phyloP scores from a whole-genome alignment of 148 eudicot species.

The Vaccinium myrtillus region DNA sequence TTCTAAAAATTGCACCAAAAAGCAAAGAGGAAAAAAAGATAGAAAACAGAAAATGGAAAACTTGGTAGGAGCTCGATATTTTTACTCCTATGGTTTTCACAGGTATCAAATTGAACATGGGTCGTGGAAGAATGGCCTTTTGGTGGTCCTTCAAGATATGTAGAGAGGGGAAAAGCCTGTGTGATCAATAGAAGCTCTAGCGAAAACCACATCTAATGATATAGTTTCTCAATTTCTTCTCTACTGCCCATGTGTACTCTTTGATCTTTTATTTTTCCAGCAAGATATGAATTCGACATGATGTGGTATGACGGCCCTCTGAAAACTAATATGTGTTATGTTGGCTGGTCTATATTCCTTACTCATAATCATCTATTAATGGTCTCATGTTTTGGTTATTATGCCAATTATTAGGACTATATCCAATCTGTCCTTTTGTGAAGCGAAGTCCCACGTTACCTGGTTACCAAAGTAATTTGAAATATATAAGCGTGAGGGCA shows the following conservation, averaged over 20 bases:
- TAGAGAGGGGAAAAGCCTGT: not conserved
- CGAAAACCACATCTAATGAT: not conserved
- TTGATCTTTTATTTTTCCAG: not conserved
- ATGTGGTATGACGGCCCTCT: not conserved
- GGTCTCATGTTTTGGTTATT: not conserved
- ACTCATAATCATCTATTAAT: not conserved
- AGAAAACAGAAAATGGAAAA: not conserved
- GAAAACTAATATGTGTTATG: not conserved
- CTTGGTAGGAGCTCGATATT: not conserved
- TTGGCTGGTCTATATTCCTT: constrained; percentile 1
- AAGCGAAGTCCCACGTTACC: too few relatives aligned
- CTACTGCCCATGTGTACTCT: not conserved
- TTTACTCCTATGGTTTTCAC: not conserved
- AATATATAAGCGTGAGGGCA: too few relatives aligned
- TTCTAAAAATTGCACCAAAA: not conserved
- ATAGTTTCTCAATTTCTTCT: not conserved
- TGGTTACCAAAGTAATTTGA: too few relatives aligned
- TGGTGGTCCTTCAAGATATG: not conserved
- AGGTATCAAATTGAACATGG: not conserved
- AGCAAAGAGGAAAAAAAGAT: too few relatives aligned
- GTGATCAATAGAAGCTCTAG: constrained; percentile 1
- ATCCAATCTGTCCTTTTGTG: not conserved
- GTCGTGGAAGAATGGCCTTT: not conserved
- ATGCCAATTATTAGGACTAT: not conserved
- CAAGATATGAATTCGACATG: not conserved